Evolutionary conservation across 139 green algal genomes (phyloP), one percentile per base, ranked within the genome.

Genomic region (Parachlorella kessleri): DNA sequence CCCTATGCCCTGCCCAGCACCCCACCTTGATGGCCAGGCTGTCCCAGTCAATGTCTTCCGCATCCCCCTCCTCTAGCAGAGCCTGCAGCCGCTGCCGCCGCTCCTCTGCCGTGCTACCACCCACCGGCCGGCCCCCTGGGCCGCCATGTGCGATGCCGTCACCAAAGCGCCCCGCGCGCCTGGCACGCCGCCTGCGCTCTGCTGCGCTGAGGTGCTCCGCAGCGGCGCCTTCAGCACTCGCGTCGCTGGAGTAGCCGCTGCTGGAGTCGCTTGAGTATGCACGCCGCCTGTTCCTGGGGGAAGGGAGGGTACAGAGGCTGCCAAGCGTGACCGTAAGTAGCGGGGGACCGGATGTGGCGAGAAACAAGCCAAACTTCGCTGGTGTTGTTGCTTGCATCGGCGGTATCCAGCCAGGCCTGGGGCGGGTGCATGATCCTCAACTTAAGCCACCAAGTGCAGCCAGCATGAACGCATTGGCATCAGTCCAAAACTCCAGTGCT

Each of bases 111-210:
- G 32, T 9, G 59, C 65, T 73, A 6, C 30, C 48, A 32, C 23
- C 67, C 28, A 42, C 33, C 55, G 39, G 28, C 32, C 41, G 55
- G 7, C 72, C 10, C 54, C 10, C 33, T 36, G 64, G 28, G 0
- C 65, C 77, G 7, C 83, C 86, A 4, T 77, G 21, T 1, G 85
- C 86, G 35, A 67, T 72, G 30, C 84, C 84, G 21, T 77, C 78
- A 6, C 81, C 85, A 81, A 94, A 94, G 1, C 90, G 88, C 3
- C 86, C 84, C 6, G 81, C 83, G 0, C 85, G 80, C 37, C 80
- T 71, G 66, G 78, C 66, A 3, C 68, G 72, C 63, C 85, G 82
- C 55, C 72, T 74, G 24, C 66, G 33, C 82, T 87, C 79, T 54
- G 87, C 86, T 23, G 38, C 68, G 28, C 10, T 76, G 54, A 23